Conservation (phyloP, 305 asterid genomes). For the Fraxinus xanthoxyloides region DNA sequence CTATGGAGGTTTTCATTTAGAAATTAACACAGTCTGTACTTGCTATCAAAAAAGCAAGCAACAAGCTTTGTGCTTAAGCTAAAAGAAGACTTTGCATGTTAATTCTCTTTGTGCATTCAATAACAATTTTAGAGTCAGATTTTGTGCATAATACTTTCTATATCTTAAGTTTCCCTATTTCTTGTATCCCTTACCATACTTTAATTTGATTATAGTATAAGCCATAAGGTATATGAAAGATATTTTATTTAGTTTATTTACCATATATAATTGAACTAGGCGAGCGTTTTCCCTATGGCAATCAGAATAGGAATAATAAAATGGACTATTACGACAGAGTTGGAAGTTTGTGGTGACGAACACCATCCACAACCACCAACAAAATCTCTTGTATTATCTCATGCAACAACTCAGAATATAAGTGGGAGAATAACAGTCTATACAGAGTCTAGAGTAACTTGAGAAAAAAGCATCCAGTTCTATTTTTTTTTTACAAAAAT, state of each 20-base stretch:
- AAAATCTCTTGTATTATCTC: background rate
- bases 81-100: background rate
- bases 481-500: background rate
- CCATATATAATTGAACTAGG: background rate
- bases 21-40: background rate
- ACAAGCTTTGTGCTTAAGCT: background rate
- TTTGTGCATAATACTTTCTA: conserved; percentile 3
- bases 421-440: background rate
- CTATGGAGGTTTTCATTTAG: background rate
- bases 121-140: background rate
- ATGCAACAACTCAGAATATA: background rate
- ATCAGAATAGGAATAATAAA: background rate
- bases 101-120: conserved; percentile 6
- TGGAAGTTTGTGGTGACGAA: background rate
- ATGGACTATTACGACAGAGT: background rate
- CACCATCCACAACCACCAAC: background rate
- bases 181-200: background rate
- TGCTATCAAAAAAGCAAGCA: background rate
- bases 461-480: background rate
- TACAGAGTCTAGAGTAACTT: background rate
- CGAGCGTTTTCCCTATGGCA: background rate
- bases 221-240: background rate
- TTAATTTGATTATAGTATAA: background rate
- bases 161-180: conserved; percentile 1
- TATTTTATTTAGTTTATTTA: background rate